Percentiles rank a stretch among this genome's conserved stretches.
These are phyloP conservation scores for Clonostachys sp. DNA, from an alignment of 2,329 filamentous ascomycete species.

Conservation along the genomic window DNA sequence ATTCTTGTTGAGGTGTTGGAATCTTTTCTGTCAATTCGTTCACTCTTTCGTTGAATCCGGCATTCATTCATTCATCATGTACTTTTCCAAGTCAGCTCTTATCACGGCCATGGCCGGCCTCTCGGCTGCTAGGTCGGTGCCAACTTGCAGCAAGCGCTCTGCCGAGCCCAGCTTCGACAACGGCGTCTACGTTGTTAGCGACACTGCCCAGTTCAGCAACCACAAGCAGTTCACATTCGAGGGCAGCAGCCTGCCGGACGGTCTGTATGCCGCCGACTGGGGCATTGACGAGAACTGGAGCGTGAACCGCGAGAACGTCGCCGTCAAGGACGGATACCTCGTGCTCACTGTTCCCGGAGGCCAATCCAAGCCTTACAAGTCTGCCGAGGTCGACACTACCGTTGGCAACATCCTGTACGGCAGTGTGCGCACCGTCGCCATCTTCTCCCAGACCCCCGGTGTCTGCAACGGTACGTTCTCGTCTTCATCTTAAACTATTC, in stretches of 20 bases:
- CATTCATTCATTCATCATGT: too few relatives aligned
- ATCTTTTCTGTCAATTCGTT: too few relatives aligned
- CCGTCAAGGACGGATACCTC: constrained; percentile 16
- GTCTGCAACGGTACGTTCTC: constrained; percentile 18
- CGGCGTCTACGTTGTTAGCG: constrained; percentile 14
- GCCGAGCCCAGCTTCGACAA: constrained; percentile 7
- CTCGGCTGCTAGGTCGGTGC: neutral
- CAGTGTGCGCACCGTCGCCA: constrained; percentile 18
- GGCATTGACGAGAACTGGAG: constrained; percentile 2
- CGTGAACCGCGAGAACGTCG: constrained; percentile 7
- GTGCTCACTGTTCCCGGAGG: constrained; percentile 17
- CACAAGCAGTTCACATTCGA: constrained; percentile 11
- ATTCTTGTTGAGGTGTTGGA: too few relatives aligned
- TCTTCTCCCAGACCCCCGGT: constrained; percentile 16
- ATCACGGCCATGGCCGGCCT: neutral
- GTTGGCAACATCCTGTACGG: constrained; percentile 19
- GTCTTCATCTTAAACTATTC: neutral
- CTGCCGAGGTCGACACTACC: constrained; percentile 13
- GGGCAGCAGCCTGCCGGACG: constrained; percentile 8
- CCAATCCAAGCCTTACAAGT: constrained; percentile 13
- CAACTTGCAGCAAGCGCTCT: constrained; percentile 7
- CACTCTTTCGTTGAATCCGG: too few relatives aligned
- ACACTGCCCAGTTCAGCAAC: constrained; percentile 11
- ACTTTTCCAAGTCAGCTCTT: too few relatives aligned
- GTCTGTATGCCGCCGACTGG: constrained; percentile 13